Evolutionary conservation across 176 grass and related monocot species (phyloP).

Genomic region (Avena insularis): DNA sequence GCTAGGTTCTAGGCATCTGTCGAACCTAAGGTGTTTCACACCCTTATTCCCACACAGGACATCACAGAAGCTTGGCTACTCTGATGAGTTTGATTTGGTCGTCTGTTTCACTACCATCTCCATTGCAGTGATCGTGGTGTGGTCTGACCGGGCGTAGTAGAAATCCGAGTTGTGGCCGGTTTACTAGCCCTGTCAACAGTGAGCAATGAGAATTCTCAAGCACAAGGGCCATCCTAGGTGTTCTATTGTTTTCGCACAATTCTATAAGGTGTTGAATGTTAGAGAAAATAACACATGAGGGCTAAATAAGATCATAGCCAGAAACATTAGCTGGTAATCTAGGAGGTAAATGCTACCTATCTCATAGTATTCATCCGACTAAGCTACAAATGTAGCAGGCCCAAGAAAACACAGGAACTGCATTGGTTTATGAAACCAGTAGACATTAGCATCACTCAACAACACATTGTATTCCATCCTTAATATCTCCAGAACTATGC

Average conservation of each 20-base stretch:
- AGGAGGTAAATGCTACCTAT: slow-evolving; percentile 50
- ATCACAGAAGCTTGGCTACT: slow-evolving; percentile 94
- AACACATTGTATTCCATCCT: slow-evolving; percentile 81
- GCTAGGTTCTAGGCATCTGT: slow-evolving; percentile 62
- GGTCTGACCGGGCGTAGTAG: slow-evolving; percentile 74
- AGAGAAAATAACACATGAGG: neutral
- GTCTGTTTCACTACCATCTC: slow-evolving; percentile 80
- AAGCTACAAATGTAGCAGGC: slow-evolving; percentile 61
- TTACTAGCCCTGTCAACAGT: slow-evolving; percentile 69
- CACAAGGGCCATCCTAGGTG: too few relatives aligned
- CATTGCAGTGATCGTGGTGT: slow-evolving; percentile 59
- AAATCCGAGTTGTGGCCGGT: slow-evolving; percentile 90
- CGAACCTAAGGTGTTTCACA: slow-evolving; percentile 40
- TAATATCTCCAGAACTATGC: slow-evolving; percentile 78
- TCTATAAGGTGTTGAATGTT: too few relatives aligned
- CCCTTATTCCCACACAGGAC: slow-evolving; percentile 75
- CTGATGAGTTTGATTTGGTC: slow-evolving; percentile 59
- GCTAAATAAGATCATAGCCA: neutral
- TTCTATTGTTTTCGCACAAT: too few relatives aligned
- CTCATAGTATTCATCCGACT: slow-evolving; percentile 85
- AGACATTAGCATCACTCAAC: slow-evolving; percentile 86
- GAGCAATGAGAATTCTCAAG: neutral
- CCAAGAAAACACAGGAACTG: slow-evolving; percentile 67
- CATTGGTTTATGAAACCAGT: slow-evolving; percentile 82
- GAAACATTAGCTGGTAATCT: neutral